Conservation (phyloP, 2,329 filamentous ascomycete species). For the Cytospora leucostoma region DNA sequence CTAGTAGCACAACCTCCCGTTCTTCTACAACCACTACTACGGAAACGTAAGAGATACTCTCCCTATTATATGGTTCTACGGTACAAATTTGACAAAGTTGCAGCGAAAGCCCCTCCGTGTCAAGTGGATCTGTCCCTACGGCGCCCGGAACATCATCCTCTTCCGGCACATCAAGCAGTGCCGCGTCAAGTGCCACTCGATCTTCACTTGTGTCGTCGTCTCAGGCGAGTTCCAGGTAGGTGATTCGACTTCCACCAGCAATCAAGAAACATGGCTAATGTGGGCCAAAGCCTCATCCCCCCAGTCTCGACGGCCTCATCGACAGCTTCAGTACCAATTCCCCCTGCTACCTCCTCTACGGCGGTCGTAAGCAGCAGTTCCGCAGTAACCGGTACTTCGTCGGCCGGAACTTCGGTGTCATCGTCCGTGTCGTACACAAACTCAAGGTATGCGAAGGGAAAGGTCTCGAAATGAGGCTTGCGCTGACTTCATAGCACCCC, state of each 20-base stretch:
- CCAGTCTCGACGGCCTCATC: background rate
- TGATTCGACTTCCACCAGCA: background rate
- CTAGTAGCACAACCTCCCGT: background rate
- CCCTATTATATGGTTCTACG: constrained; percentile 8
- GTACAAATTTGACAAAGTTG: constrained; percentile 30
- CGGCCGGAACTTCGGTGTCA: constrained; percentile 25
- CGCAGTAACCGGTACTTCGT: constrained; percentile 13
- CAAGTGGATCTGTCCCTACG: constrained; percentile 16
- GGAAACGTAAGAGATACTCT: constrained; percentile 22
- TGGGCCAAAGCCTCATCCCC: background rate
- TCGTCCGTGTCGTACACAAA: constrained; percentile 24
- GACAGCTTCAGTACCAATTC: background rate
- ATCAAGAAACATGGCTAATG: background rate
- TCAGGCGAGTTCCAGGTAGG: constrained; percentile 8
- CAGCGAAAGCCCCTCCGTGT: constrained; percentile 16
- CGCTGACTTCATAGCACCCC: constrained; percentile 14
- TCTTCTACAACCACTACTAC: background rate
- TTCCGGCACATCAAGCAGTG: background rate
- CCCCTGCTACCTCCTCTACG: constrained; percentile 6
- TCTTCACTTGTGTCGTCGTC: constrained; percentile 4
- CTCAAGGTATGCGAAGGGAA: constrained; percentile 13
- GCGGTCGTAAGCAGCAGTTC: background rate
- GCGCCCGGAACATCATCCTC: constrained; percentile 4
- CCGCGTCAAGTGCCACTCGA: background rate
- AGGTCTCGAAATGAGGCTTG: background rate